Base-by-base conservation (phyloP, 345 rosid genomes). In the Acer saccharum region DNA sequence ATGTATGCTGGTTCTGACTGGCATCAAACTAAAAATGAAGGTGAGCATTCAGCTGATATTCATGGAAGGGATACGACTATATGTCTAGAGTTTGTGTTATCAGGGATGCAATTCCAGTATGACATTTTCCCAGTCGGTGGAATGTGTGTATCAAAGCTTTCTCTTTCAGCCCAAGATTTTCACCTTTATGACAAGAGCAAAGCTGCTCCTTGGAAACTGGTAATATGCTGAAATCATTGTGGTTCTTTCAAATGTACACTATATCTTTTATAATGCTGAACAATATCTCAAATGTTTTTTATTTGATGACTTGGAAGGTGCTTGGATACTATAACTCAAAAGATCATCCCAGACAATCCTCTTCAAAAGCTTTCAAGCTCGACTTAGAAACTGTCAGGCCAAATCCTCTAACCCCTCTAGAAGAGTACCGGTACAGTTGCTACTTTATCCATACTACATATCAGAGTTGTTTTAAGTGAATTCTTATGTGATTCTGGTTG, bases 341-440 rank as follows among this genome's bases (percentile, higher is more conserved):
- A 85, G 95, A 88, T 87, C 95, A 84, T 81, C 98, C 99, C 43
- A 89, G 98, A 82, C 93, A 89, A 79, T 90, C 95, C 52, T 86
- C 92, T 77, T 90, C 98, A 35, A 86, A 94, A 79, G 95, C 97
- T 71, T 82, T 94, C 77, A 91, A 84, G 88, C 79, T 94, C 85
- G 91, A 85, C 76, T 75, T 96, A 83, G 97, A 92, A 83, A 92
- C 95, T 85, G 97, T 94, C 72, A 91, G 95, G 78, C 99, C 98
- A 44, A 91, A 96, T 81, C 94, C 98, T 80, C 79, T 72, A 68
- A 91, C 82, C 25, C 98, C 99, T 76, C 97, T 96, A 12, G 98
- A 96, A 85, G 99, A 96, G 86, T 91, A 94, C 79, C 81, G 99
- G 99, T 94, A 82, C 77, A 75, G 64, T 27, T 75, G n/a, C 72